phyloP scores from a whole-genome alignment of 2,329 filamentous ascomycete species.

The Claviceps monticola region DNA sequence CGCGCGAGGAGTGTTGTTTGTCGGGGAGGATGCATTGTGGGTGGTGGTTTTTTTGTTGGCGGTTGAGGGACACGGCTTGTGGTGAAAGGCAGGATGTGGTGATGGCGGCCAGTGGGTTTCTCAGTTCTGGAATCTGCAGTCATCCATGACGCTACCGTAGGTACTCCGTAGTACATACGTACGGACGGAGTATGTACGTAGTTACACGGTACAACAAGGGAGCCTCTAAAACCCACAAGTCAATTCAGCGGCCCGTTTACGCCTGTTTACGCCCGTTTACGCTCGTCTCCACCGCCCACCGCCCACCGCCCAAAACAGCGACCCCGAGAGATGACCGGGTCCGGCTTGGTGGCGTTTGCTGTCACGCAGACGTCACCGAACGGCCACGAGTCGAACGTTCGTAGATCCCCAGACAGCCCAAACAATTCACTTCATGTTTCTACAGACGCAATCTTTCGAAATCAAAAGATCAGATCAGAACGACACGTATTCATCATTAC shows the following conservation, averaged over 20 bases:
- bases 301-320: slow-evolving; percentile 7
- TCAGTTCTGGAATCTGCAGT: neutral
- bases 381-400: neutral
- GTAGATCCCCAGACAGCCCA: too few relatives aligned
- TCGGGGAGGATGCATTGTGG: neutral
- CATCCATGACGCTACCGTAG: neutral
- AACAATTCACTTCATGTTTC: too few relatives aligned
- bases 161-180: neutral
- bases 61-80: too few relatives aligned
- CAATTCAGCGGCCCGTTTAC: neutral
- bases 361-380: neutral
- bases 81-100: neutral
- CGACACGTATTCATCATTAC: neutral
- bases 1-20: slow-evolving; percentile 7
- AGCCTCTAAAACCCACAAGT: neutral
- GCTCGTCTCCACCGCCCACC: slow-evolving; percentile 7
- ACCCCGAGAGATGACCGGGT: too few relatives aligned
- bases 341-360: neutral
- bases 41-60: neutral
- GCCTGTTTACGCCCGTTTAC: too few relatives aligned
- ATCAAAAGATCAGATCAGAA: too few relatives aligned
- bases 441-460: too few relatives aligned
- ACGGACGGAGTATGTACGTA: too few relatives aligned
- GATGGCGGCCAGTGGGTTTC: neutral
- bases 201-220: neutral